Conservation (phyloP, 768 basidiomycete genomes). For the Termitomyces sp. region DNA sequence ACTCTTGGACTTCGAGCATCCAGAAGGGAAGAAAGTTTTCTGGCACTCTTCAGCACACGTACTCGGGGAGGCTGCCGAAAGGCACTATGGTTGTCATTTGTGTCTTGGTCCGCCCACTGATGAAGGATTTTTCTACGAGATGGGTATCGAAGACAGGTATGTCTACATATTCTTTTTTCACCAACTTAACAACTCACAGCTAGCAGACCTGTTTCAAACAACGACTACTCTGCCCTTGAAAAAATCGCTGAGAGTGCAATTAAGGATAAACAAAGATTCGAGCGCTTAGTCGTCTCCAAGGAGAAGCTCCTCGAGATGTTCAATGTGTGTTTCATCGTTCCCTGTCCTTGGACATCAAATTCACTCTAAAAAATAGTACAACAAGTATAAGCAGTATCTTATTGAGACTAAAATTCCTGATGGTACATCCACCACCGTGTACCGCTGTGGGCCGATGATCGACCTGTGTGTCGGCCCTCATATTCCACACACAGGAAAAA, state of each 20-base stretch:
- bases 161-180: background rate
- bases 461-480: constrained; percentile 97
- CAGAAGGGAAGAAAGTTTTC: constrained; percentile 96
- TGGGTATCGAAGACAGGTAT: constrained; percentile 81
- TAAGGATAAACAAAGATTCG: constrained; percentile 97
- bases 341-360: background rate
- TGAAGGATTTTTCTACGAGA: constrained; percentile 99
- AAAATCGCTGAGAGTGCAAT: constrained; percentile 81
- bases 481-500: constrained; percentile 95
- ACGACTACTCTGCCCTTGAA: constrained; percentile 87
- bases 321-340: constrained; percentile 44
- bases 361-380: constrained; percentile 62
- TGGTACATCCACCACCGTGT: constrained; percentile 94
- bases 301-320: constrained; percentile 98
- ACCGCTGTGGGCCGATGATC: constrained; percentile 97
- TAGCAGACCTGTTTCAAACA: constrained; percentile 62
- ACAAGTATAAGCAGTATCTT: constrained; percentile 96
- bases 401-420: constrained; percentile 95
- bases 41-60: constrained; percentile 99
- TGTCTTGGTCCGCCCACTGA: constrained; percentile 97
- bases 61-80: constrained; percentile 92
- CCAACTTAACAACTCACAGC: background rate
- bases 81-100: constrained; percentile 94
- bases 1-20: constrained; percentile 87
- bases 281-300: constrained; percentile 89